These are phyloP conservation scores for Diaporthe vaccinii DNA, from an alignment of 2,329 filamentous ascomycete genomes.

Conservation along the genomic window DNA sequence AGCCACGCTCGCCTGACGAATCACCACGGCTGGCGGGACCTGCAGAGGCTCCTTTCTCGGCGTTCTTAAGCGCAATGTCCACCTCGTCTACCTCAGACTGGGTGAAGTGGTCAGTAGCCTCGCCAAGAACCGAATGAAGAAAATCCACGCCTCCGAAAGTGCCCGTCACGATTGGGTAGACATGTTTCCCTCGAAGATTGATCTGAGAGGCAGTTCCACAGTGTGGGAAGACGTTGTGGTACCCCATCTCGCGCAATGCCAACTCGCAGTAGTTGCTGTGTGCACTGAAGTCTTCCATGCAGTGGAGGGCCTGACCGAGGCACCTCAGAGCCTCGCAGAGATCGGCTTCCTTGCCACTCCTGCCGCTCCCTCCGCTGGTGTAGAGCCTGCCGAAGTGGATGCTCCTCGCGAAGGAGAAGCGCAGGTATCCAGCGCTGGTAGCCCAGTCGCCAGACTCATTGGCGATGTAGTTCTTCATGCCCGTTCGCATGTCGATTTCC, in stretches of 20 bases:
- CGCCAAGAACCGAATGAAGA: constrained; percentile 81
- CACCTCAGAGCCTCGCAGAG: constrained; percentile 85
- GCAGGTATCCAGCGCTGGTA: constrained; percentile 88
- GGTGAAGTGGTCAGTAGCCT: constrained; percentile 86
- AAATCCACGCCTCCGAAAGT: constrained; percentile 88
- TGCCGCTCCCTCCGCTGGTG: constrained; percentile 72
- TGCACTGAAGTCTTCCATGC: constrained; percentile 83
- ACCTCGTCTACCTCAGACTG: constrained; percentile 89
- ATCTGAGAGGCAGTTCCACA: constrained; percentile 77
- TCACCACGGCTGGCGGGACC: constrained; percentile 45
- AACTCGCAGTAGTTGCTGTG: constrained; percentile 90
- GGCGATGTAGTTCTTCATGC: constrained; percentile 99
- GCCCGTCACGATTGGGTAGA: constrained; percentile 80
- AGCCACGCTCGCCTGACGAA: constrained; percentile 47
- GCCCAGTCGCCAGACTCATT: constrained; percentile 91
- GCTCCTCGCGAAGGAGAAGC: constrained; percentile 79
- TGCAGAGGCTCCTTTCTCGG: constrained; percentile 58
- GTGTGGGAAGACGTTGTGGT: constrained; percentile 78
- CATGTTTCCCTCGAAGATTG: constrained; percentile 73
- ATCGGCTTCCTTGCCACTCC: constrained; percentile 78
- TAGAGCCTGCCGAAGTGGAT: constrained; percentile 85
- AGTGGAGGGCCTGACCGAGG: constrained; percentile 82
- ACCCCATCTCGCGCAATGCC: constrained; percentile 79
- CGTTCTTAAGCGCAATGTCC: constrained; percentile 79
- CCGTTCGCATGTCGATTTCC: constrained; percentile 80